Evolutionary conservation across 352 stramenopile species (phyloP).

Genomic region (Plasmopara viticola): DNA sequence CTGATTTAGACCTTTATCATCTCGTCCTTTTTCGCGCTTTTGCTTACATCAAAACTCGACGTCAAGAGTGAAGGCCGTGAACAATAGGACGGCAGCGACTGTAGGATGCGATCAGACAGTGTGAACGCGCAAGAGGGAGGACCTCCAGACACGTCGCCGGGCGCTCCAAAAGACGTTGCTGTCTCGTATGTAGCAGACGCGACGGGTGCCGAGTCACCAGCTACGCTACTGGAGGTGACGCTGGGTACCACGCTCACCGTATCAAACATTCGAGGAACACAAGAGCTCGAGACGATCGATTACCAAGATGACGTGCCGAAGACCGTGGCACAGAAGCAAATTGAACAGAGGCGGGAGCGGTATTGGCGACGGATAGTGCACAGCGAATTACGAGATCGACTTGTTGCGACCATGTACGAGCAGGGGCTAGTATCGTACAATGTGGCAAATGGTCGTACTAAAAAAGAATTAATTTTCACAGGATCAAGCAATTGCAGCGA

Average conservation of each 20-base stretch:
- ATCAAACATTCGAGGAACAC: slow-evolving; percentile 2
- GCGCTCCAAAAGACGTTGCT: background rate
- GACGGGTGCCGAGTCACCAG: slow-evolving; percentile 21
- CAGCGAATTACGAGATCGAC: slow-evolving; percentile 26
- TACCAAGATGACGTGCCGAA: slow-evolving; percentile 8
- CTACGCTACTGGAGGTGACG: slow-evolving; percentile 25
- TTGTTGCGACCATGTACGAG: slow-evolving; percentile 33
- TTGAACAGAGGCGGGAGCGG: slow-evolving; percentile 27
- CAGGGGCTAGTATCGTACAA: background rate
- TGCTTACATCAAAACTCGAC: slow-evolving; percentile 14
- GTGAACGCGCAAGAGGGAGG: slow-evolving; percentile 18
- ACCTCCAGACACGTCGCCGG: background rate
- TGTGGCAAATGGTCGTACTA: background rate
- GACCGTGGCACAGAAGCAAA: slow-evolving; percentile 27
- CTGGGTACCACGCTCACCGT: slow-evolving; percentile 3
- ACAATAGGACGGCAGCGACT: slow-evolving; percentile 9
- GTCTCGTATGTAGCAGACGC: slow-evolving; percentile 10
- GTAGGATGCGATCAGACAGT: slow-evolving; percentile 19
- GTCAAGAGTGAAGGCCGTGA: slow-evolving; percentile 2
- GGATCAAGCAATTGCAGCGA: slow-evolving; percentile 52
- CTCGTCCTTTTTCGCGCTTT: slow-evolving; percentile 12
- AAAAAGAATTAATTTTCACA: slow-evolving; percentile 10
- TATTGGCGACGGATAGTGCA: slow-evolving; percentile 33
- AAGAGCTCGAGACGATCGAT: slow-evolving; percentile 9
- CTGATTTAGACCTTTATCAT: background rate